These are phyloP conservation scores for Pseudohyphozyma bogoriensis DNA, from an alignment of 768 basidiomycete genomes.

Conservation along the genomic window DNA sequence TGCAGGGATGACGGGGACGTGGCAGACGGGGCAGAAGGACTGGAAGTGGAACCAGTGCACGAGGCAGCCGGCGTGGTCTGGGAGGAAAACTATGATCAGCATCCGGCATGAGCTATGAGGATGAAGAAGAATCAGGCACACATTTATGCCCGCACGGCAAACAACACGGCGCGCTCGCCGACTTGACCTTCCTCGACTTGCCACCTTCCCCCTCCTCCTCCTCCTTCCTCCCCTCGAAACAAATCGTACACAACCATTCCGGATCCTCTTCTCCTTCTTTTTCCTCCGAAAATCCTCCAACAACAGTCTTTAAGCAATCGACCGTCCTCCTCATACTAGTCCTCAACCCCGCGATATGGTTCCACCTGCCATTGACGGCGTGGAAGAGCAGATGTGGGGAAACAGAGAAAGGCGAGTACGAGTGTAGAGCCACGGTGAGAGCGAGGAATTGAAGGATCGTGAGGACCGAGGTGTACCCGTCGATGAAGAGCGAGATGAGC, in stretches of 20 bases:
- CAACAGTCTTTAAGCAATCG: not conserved
- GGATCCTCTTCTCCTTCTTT: not conserved
- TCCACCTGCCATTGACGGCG: not conserved
- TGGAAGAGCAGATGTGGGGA: not conserved
- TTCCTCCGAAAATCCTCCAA: not conserved
- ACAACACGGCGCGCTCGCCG: not conserved
- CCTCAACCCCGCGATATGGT: not conserved
- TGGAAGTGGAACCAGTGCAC: constrained; percentile 1
- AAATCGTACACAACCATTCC: constrained; percentile 2
- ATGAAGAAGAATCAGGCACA: not conserved
- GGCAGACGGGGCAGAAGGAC: not conserved
- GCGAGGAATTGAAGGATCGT: not conserved
- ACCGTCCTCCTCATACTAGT: not conserved
- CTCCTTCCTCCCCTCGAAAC: not conserved
- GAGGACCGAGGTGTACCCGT: not conserved
- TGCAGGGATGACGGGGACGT: not conserved
- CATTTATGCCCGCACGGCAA: not conserved
- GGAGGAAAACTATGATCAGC: too few species aligned
- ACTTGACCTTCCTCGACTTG: not conserved
- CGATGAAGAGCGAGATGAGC: constrained; percentile 2
- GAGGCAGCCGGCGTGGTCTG: constrained; percentile 1
- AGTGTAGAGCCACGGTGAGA: not conserved
- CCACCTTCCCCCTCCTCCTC: not conserved
- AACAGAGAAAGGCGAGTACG: not conserved
- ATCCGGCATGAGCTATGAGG: not conserved